These are phyloP conservation scores for Fusarium neocosmosporiellum DNA, from an alignment of 2,329 filamentous ascomycete genomes.

Conservation along the genomic window DNA sequence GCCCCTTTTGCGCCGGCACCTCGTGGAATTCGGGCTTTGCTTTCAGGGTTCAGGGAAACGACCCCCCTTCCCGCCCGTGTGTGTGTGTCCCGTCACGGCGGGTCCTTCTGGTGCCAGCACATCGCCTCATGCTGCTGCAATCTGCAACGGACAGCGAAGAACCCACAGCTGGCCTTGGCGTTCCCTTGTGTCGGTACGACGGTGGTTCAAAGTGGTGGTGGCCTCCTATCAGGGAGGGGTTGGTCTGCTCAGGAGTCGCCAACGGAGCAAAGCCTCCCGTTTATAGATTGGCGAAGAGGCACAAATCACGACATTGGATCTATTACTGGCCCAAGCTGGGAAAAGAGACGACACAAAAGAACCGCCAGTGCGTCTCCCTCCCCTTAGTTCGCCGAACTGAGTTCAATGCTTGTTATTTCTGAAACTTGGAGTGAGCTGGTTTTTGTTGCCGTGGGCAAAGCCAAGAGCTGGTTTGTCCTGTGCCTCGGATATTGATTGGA, in stretches of 20 bases:
- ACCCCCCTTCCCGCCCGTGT: not conserved
- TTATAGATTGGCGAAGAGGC: not conserved
- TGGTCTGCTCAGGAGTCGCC: not conserved
- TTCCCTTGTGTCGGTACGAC: slow-evolving; percentile 39
- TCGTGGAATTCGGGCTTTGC: not conserved
- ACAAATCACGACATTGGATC: not conserved
- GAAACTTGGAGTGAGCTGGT: not conserved
- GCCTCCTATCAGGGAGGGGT: not conserved
- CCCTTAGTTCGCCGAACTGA: not conserved
- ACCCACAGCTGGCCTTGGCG: slow-evolving; percentile 23
- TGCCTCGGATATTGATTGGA: not conserved
- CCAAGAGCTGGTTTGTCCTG: not conserved
- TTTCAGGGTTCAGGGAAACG: slow-evolving; percentile 1
- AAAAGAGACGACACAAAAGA: not conserved
- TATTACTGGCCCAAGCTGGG: not conserved
- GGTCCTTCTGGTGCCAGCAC: slow-evolving; percentile 10
- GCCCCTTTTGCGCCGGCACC: not conserved
- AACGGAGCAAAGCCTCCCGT: not conserved
- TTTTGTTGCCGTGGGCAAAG: not conserved
- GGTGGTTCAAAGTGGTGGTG: not conserved
- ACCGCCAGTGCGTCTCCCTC: not conserved
- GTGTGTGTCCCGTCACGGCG: slow-evolving; percentile 1
- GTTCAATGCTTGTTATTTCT: not conserved
- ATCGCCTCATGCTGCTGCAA: slow-evolving; percentile 10
- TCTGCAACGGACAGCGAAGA: not conserved